Percentiles rank a stretch among this genome's conserved stretches.
phyloP scores from a whole-genome alignment of 148 eudicot genomes.

The Heliosperma pusillum region DNA sequence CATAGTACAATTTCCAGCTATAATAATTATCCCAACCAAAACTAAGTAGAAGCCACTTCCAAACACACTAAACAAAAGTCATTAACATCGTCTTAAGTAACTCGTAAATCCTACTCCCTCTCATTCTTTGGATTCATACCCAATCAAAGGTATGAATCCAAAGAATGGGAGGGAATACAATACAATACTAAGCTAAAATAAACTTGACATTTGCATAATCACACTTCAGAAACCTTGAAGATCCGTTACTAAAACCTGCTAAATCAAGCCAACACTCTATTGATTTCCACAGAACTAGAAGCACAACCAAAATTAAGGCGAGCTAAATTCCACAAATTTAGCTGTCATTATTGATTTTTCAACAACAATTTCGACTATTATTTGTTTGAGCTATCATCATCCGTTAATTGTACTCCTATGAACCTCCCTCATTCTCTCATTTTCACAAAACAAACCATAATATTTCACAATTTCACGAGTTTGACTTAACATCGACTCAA shows the following conservation, averaged over 20 bases:
- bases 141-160: too few species aligned
- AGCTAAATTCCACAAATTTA: not conserved
- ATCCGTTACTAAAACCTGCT: not conserved
- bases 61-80: too few species aligned
- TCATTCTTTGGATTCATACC: too few species aligned
- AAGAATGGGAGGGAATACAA: too few species aligned
- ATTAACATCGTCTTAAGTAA: not conserved
- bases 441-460: not conserved
- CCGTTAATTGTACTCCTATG: not conserved
- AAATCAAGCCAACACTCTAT: not conserved
- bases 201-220: not conserved
- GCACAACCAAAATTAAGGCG: not conserved
- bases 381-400: not conserved
- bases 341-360: not conserved
- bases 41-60: not conserved
- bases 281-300: not conserved
- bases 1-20: not conserved
- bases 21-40: not conserved
- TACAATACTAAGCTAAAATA: not conserved
- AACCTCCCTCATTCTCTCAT: not conserved
- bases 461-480: not conserved
- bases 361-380: not conserved
- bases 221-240: not conserved
- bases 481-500: not conserved
- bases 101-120: not conserved